These are phyloP conservation scores for Aspergillus viridinutans DNA, from an alignment of 2,329 filamentous ascomycete species.

Conservation along the genomic window DNA sequence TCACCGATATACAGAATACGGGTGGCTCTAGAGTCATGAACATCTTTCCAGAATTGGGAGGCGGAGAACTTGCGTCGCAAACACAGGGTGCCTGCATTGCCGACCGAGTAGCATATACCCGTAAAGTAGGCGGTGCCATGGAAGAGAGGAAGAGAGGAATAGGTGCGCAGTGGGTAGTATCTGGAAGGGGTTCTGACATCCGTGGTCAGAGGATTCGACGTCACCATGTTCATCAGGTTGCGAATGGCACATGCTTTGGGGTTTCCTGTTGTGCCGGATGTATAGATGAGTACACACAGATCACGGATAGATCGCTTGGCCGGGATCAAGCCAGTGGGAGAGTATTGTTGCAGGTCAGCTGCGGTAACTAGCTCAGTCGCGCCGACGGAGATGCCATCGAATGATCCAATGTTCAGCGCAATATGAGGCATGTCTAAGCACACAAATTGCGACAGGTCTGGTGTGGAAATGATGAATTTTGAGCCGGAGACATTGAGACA, in stretches of 20 bases:
- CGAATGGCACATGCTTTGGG: conserved; percentile 45
- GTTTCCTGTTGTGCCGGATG: conserved; percentile 47
- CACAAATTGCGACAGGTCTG: conserved; percentile 39
- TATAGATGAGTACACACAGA: conserved; percentile 42
- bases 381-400: conserved; percentile 23
- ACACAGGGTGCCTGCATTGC: conserved; percentile 41
- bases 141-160: conserved; percentile 47
- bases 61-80: conserved; percentile 45
- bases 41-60: conserved; percentile 45
- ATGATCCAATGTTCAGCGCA: conserved; percentile 37
- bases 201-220: conserved; percentile 32
- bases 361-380: conserved; percentile 22
- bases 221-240: conserved; percentile 36
- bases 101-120: conserved; percentile 40
- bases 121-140: conserved; percentile 48
- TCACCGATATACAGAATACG: conserved; percentile 48
- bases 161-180: conserved; percentile 45
- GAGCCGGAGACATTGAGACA: conserved; percentile 42
- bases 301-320: conserved; percentile 35
- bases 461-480: conserved; percentile 42
- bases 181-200: conserved; percentile 37
- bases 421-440: conserved; percentile 32
- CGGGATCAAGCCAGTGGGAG: conserved; percentile 18
- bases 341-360: conserved; percentile 23
- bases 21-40: conserved; percentile 40